These are phyloP conservation scores for Luvunga scandens DNA, from an alignment of 345 rosid genomes.

Conservation along the genomic window DNA sequence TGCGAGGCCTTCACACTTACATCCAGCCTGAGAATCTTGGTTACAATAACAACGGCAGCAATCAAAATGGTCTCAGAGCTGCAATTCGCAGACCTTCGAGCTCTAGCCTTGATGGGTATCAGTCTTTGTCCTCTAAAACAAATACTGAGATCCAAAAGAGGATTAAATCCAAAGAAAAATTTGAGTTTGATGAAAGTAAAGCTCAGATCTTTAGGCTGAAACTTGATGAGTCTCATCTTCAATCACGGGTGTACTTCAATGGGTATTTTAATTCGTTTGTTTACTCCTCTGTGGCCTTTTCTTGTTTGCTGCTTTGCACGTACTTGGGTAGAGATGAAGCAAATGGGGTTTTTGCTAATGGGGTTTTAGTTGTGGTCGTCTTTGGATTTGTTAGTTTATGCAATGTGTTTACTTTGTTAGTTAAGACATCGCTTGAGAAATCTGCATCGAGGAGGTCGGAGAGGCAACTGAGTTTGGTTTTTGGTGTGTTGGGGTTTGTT, in stretches of 20 bases:
- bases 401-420: conserved; percentile 48
- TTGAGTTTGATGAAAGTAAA: conserved; percentile 81
- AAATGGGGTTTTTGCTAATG: conserved; percentile 49
- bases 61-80: conserved; percentile 51
- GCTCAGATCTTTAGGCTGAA: conserved; percentile 93
- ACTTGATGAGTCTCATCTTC: conserved; percentile 79
- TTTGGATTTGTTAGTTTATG: conserved; percentile 43
- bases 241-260: conserved; percentile 57
- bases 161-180: conserved; percentile 64
- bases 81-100: conserved; percentile 66
- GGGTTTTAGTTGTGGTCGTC: conserved; percentile 56
- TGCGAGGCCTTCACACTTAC: conserved; percentile 74
- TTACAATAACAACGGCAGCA: conserved; percentile 17
- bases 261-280: conserved; percentile 54
- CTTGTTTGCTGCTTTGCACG: conserved; percentile 46
- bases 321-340: conserved; percentile 29
- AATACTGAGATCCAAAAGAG: conserved; percentile 44
- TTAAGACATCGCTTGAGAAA: conserved; percentile 62
- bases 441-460: conserved; percentile 88
- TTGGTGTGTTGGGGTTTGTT: conserved; percentile 58
- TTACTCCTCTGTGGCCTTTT: conserved; percentile 40
- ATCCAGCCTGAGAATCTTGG: conserved; percentile 82
- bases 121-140: conserved; percentile 34
- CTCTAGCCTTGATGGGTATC: conserved; percentile 29
- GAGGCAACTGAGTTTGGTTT: conserved; percentile 52